Base-by-base conservation (phyloP, 1,284 basidiomycete genomes). In the Bondarzewia mesenterica region DNA sequence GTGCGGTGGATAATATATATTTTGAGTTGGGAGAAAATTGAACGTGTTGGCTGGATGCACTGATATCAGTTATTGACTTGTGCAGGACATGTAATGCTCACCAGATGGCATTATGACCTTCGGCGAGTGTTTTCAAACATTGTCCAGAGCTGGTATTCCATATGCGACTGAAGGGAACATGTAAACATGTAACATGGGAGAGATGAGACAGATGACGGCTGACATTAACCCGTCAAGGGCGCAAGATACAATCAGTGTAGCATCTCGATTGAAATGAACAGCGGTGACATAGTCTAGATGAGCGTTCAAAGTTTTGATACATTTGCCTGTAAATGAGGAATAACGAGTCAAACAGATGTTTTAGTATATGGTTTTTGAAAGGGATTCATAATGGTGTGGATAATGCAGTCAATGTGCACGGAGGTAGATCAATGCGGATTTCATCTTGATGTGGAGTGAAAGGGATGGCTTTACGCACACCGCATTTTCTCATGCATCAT, bases 211-310 rank as follows among this genome's bases (percentile, higher is more conserved):
- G 7, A 32, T 23, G 10, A 18, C 4, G 6, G 70, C 83, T 61
- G 60, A 95, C 93, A 99, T 95, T 44, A 96, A 71, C 1, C 93
- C 96, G 59, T 99, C 95, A 49, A 93, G 82, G 42, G 89, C 81
- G 59, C 88, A 92, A 5, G 89, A 94, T 1, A 96, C 88, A 51
- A 99, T 85, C 59, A 98, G 77, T 0, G 86, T 86, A 0, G 93
- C 92, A 59, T 98, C 95, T 53, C 83, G 67, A 63, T 94, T 97
- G 70, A 97, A 99, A 57, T 90, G 88, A 1, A 98, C 90, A 4
- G 87, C 86, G 27, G 92, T 93, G 12, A 99, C 92, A 50, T 91
- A 94, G 65, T 99, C 96, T 21, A 92, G 76, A 65, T 99, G 95
- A 0, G 93, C 96, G 44, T 93, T 88, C 26, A 97, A 62, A 1